phyloP scores from a whole-genome alignment of 257 asterid genomes.

The Jacaranda mimosifolia region DNA sequence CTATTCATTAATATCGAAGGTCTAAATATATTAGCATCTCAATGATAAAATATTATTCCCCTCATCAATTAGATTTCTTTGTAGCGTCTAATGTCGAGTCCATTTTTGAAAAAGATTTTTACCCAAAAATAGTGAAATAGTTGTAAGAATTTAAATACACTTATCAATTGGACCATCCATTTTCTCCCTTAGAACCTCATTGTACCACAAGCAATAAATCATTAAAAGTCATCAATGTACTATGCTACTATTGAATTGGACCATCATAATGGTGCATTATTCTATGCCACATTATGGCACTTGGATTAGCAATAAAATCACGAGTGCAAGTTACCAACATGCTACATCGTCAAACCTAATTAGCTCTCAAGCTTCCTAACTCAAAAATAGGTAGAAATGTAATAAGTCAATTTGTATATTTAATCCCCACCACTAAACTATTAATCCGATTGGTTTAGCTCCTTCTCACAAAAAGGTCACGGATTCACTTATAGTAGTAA shows the following conservation, averaged over 20 bases:
- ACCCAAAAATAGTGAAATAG: too few species aligned
- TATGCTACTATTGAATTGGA: conserved; percentile 23
- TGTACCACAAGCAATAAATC: neutral
- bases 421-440: too few species aligned
- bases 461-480: too few species aligned
- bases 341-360: neutral
- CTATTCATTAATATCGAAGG: too few species aligned
- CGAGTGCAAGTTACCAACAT: neutral
- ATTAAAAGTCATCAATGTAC: neutral
- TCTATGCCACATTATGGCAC: neutral
- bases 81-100: neutral
- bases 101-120: neutral
- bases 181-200: neutral
- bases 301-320: conserved; percentile 2
- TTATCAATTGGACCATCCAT: conserved; percentile 12
- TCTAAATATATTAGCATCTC: too few species aligned
- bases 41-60: too few species aligned
- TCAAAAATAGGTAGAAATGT: neutral
- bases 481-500: too few species aligned
- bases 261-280: neutral
- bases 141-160: neutral
- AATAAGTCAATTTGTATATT: neutral
- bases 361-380: neutral
- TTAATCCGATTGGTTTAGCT: too few species aligned
- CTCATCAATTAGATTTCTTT: neutral